A percentile compares a stretch with the other conserved stretches of the same genome.
Evolutionary conservation across 2,329 filamentous ascomycete species (phyloP).

Genomic region (Ascochyta pisi): DNA sequence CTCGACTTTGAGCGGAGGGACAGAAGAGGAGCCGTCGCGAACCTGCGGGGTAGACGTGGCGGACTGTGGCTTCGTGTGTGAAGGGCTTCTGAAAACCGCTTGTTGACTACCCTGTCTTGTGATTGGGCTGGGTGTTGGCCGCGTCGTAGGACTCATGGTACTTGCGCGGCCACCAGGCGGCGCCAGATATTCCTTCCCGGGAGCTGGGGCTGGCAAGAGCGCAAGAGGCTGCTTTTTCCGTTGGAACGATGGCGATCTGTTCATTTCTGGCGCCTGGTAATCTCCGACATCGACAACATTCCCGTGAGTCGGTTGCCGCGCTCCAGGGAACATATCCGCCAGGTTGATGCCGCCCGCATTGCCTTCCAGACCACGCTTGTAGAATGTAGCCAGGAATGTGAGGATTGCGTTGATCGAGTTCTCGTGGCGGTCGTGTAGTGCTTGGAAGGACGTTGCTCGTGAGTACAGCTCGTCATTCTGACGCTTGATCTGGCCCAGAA

Average conservation of each 20-base stretch:
- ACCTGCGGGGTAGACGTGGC: constrained; percentile 14
- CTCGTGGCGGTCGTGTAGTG: constrained; percentile 93
- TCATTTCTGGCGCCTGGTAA: constrained; percentile 50
- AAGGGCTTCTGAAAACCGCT: constrained; percentile 33
- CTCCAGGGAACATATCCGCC: constrained; percentile 80
- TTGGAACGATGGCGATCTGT: constrained; percentile 45
- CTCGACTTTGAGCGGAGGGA: constrained; percentile 51
- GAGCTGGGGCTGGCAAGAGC: constrained; percentile 43
- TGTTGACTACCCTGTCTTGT: constrained; percentile 29
- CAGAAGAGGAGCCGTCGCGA: constrained; percentile 21
- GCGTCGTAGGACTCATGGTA: constrained; percentile 40
- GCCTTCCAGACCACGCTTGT: constrained; percentile 89
- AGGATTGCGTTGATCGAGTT: constrained; percentile 99
- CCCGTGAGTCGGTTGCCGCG: constrained; percentile 62
- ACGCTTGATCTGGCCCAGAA: constrained; percentile 79
- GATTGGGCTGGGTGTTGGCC: constrained; percentile 36
- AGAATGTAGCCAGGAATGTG: constrained; percentile 95
- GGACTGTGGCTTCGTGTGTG: constrained; percentile 25
- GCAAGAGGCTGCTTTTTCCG: constrained; percentile 48
- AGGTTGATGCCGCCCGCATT: constrained; percentile 78
- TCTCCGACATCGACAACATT: constrained; percentile 70
- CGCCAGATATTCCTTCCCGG: constrained; percentile 37
- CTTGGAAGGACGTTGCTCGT: constrained; percentile 88
- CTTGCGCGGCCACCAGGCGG: constrained; percentile 35
- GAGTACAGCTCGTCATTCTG: constrained; percentile 89